Conservation (phyloP, 768 basidiomycete genomes). For the Pleurotus tuber-regium region DNA sequence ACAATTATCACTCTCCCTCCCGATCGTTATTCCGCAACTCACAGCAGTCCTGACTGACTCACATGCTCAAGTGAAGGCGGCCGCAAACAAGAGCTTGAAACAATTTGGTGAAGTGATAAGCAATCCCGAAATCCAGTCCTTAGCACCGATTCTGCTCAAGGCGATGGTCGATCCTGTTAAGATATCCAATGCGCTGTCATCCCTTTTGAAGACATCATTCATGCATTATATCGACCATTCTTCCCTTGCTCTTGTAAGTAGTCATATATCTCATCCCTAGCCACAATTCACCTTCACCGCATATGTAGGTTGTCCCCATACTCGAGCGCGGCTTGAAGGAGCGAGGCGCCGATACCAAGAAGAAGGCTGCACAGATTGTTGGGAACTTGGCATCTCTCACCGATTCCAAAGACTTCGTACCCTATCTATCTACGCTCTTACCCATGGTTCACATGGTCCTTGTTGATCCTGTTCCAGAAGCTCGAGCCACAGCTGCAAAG, state of each 20-base stretch:
- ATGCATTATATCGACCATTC: constrained; percentile 98
- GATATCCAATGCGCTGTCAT: constrained; percentile 80
- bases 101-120: constrained; percentile 98
- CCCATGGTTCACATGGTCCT: constrained; percentile 92
- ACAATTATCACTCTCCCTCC: constrained; percentile 91
- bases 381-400: constrained; percentile 94
- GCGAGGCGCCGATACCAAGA: constrained; percentile 90
- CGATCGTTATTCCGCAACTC: constrained; percentile 94
- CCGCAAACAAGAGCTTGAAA: constrained; percentile 95
- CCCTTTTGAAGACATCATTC: constrained; percentile 91
- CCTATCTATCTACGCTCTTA: constrained; percentile 85
- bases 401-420: constrained; percentile 89
- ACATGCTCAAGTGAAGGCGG: constrained; percentile 89
- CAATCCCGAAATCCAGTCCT: constrained; percentile 93
- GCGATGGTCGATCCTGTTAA: constrained; percentile 94
- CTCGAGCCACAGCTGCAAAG: constrained; percentile 95
- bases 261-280: background rate
- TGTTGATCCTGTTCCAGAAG: constrained; percentile 96
- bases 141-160: constrained; percentile 88
- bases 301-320: constrained; percentile 82
- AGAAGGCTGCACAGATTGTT: constrained; percentile 94
- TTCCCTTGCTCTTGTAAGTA: constrained; percentile 82
- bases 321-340: constrained; percentile 91
- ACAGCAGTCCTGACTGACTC: constrained; percentile 96
- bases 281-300: background rate